phyloP scores from a whole-genome alignment of 139 green algal species.

The Chlorella sp. region DNA sequence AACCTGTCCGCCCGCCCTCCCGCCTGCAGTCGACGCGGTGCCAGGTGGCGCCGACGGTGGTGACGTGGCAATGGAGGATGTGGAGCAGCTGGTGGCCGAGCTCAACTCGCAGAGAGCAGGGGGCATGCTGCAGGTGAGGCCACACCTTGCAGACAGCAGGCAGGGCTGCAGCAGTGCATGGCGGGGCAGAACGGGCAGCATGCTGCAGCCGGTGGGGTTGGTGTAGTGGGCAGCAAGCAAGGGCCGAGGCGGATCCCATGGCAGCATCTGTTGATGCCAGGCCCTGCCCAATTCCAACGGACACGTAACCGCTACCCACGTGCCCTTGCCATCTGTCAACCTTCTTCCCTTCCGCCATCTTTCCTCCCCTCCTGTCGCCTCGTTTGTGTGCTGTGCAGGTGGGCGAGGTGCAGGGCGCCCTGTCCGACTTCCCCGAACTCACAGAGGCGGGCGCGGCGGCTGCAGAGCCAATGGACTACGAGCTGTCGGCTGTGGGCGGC shows the following conservation, averaged over 20 bases:
- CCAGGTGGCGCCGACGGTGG: too few species aligned
- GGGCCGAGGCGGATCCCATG: too few species aligned
- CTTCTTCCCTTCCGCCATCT: too few species aligned
- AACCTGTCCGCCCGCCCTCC: too few species aligned
- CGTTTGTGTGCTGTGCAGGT: neutral
- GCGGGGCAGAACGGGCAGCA: neutral
- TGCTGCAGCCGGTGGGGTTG: neutral
- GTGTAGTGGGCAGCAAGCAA: neutral
- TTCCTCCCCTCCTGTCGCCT: neutral
- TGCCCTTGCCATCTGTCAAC: too few species aligned
- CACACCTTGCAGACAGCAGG: too few species aligned
- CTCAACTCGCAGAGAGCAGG: neutral
- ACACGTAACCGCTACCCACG: too few species aligned
- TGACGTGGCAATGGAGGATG: neutral
- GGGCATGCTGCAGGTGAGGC: conserved; percentile 1
- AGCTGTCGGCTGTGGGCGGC: neutral
- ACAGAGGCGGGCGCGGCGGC: neutral
- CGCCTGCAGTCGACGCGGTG: too few species aligned
- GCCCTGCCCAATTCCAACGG: too few species aligned
- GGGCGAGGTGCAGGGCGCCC: neutral
- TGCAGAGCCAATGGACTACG: conserved; percentile 36
- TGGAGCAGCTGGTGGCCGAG: conserved; percentile 16
- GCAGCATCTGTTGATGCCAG: too few species aligned
- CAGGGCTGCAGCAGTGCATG: too few species aligned
- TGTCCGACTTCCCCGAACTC: conserved; percentile 20